Evolutionary conservation across 345 rosid species (phyloP).

Genomic region (Linum lewisii): DNA sequence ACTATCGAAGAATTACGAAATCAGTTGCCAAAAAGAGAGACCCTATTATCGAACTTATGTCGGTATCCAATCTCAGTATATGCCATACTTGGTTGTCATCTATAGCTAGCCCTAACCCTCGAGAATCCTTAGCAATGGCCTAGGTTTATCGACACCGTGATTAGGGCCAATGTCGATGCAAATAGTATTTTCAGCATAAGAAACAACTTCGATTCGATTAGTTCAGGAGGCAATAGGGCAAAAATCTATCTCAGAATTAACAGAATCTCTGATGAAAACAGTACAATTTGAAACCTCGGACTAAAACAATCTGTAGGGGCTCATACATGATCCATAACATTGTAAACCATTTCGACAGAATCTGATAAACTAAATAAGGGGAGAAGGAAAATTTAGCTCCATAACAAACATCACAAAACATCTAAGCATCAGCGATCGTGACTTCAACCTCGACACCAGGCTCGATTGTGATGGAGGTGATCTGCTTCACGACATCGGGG

Average conservation of each 20-base stretch:
- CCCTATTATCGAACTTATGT: too few species aligned
- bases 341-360: too few species aligned
- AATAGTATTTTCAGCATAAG: too few species aligned
- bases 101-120: too few species aligned
- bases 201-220: too few species aligned
- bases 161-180: too few species aligned
- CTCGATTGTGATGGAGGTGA: slow-evolving; percentile 54
- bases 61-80: too few species aligned
- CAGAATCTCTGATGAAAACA: background rate
- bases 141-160: too few species aligned
- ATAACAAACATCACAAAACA: background rate
- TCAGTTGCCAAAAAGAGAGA: too few species aligned
- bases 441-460: slow-evolving; percentile 65
- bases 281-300: background rate
- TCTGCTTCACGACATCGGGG: slow-evolving; percentile 59
- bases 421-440: slow-evolving; percentile 32
- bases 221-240: background rate
- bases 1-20: too few species aligned
- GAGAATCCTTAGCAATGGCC: too few species aligned
- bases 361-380: background rate
- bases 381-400: background rate
- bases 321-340: background rate
- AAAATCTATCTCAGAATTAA: background rate
- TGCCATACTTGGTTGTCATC: too few species aligned
- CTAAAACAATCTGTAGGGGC: background rate